Conservation (phyloP, 148 eudicot genomes). For the Camellia japonica region DNA sequence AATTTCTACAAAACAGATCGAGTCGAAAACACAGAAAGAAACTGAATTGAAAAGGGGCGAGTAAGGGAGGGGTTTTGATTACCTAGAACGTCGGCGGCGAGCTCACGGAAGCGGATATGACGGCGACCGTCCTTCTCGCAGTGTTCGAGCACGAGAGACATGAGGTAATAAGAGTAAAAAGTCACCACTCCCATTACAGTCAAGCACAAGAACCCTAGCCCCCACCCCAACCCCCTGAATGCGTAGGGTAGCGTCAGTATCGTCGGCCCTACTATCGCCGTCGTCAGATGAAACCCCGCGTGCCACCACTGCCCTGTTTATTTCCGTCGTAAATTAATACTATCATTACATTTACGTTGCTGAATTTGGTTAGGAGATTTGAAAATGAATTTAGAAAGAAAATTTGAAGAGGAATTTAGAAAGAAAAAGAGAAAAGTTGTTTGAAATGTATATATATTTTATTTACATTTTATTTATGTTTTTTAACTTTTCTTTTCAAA, state of each 20-base stretch:
- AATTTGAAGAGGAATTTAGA: too few relatives aligned
- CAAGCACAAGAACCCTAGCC: conserved; percentile 63
- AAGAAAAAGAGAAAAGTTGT: too few relatives aligned
- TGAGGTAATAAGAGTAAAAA: conserved; percentile 74
- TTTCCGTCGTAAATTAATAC: too few relatives aligned
- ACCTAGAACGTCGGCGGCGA: conserved; percentile 74
- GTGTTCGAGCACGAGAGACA: conserved; percentile 87
- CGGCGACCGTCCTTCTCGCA: conserved; percentile 88
- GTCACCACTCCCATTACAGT: conserved; percentile 83
- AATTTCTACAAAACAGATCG: too few relatives aligned
- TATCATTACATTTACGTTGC: too few relatives aligned
- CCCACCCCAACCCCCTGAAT: conserved; percentile 88
- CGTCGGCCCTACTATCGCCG: conserved; percentile 96
- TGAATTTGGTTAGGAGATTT: too few relatives aligned
- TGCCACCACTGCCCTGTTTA: conserved; percentile 89
- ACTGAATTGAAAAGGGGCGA: neutral
- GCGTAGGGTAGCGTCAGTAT: conserved; percentile 83
- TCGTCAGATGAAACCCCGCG: conserved; percentile 89
- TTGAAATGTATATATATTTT: too few relatives aligned
- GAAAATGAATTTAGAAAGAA: too few relatives aligned
- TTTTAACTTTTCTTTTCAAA: too few relatives aligned
- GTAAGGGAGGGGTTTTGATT: too few relatives aligned
- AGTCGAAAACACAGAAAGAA: too few relatives aligned
- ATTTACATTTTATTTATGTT: too few relatives aligned
- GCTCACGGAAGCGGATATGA: conserved; percentile 93